Evolutionary conservation across 345 rosid species (phyloP).

Genomic region (Garcia nutans): DNA sequence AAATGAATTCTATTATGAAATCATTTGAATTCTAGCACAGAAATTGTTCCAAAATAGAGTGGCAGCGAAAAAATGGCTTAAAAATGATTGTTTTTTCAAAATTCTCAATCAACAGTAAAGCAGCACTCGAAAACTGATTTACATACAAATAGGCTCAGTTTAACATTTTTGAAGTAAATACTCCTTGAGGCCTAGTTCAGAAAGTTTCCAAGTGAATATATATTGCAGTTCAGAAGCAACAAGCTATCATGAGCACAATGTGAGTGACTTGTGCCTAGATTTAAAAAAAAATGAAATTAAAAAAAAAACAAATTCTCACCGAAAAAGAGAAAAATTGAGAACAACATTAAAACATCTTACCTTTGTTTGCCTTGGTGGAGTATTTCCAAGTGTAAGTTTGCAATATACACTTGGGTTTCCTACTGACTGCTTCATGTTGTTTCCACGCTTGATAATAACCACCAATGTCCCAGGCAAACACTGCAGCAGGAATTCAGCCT

Average conservation of each 20-base stretch:
- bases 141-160: background rate
- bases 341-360: slow-evolving; percentile 31
- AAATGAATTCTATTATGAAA: too few relatives aligned
- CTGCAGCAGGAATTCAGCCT: slow-evolving; percentile 92
- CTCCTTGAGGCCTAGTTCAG: background rate
- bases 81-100: background rate
- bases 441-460: slow-evolving; percentile 90
- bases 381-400: slow-evolving; percentile 87
- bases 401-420: slow-evolving; percentile 98
- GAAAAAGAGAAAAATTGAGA: background rate
- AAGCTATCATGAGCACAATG: background rate
- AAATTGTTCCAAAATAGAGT: too few relatives aligned
- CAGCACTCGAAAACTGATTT: background rate
- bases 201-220: background rate
- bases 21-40: too few relatives aligned
- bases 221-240: background rate
- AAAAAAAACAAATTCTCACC: too few relatives aligned
- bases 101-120: background rate
- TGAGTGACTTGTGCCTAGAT: too few relatives aligned
- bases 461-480: slow-evolving; percentile 96
- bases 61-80: too few relatives aligned
- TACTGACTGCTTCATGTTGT: slow-evolving; percentile 98
- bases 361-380: slow-evolving; percentile 84
- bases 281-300: too few relatives aligned
- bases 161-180: background rate